Percentiles rank a stretch among this genome's conserved stretches.
phyloP scores from a whole-genome alignment of 345 rosid genomes.

The Populus davidiana region DNA sequence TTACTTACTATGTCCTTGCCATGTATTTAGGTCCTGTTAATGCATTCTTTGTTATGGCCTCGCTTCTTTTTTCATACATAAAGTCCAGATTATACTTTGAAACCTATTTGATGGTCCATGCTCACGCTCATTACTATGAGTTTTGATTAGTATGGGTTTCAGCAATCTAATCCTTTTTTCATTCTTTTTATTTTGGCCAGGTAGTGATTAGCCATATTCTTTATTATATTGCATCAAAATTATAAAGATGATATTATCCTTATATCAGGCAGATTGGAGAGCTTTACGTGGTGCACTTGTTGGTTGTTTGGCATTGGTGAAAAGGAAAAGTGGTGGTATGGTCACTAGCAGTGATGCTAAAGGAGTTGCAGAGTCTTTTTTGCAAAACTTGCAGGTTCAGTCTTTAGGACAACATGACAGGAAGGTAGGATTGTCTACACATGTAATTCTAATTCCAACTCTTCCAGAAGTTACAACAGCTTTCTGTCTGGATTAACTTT shows the following conservation, averaged over 20 bases:
- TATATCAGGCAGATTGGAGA: constrained; percentile 92
- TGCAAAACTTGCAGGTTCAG: constrained; percentile 64
- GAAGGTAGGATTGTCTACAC: constrained; percentile 41
- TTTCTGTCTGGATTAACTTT: neutral
- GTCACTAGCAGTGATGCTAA: constrained; percentile 55
- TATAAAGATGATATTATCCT: constrained; percentile 28
- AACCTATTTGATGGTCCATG: neutral
- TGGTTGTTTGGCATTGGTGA: constrained; percentile 82
- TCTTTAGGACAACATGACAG: constrained; percentile 72
- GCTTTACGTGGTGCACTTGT: constrained; percentile 79
- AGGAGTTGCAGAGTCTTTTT: constrained; percentile 52
- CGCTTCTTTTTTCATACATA: neutral
- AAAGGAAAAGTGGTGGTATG: constrained; percentile 53
- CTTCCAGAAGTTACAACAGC: neutral
- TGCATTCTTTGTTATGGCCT: neutral
- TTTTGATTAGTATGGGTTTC: neutral
- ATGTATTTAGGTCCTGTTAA: neutral
- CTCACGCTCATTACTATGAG: too few species aligned
- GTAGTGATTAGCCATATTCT: neutral
- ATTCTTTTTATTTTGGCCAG: neutral
- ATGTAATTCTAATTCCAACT: neutral
- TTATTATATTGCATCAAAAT: neutral
- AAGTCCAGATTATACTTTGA: neutral
- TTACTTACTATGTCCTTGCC: too few species aligned
- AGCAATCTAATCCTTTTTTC: neutral